Base-by-base conservation (phyloP, 2,329 filamentous ascomycete genomes). In the Nothophoma quercina region DNA sequence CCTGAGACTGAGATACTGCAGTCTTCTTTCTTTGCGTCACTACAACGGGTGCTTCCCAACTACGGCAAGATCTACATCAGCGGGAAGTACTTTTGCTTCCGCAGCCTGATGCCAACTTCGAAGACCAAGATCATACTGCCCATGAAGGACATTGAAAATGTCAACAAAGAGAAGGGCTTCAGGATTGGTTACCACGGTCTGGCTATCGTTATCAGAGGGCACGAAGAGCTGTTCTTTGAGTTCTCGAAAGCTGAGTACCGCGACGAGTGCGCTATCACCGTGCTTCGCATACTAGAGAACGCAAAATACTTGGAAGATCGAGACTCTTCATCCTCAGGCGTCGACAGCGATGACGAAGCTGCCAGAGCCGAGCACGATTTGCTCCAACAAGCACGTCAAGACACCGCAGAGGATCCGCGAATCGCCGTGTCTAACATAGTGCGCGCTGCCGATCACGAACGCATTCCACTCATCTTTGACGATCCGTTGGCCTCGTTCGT, bases 31-130 rank as follows among this genome's bases (percentile, higher is more conserved):
- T 98, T 92, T 74, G 91, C 90, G n/a, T 90, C 90, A 69, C 81
- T 98, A n/a, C 86, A 96, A 63, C 87, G 93, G 2, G 91, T 96
- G 0, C 76, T 98, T 23, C 95, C 95, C 2, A 81, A 98, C 2
- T 98, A 97, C 66, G 95, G 95, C 64, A 99, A 98, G 75, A 90
- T 98, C 26, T 99, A 99, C 75, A 88, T 98, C 61, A 93, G 95
- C 69, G 87, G 92, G 62, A 85, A 85, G 18, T 89, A 88, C 51
- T 90, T 98, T 60, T 99, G 95, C 77, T 99, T 96, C 76, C 89
- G 95, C 50, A 97, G 93, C 70, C 78, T 98, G 44, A 79, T 97
- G 28, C 91, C 91, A 1, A 93, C 92, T 1, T 96, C 91, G 3
- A 86, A 91, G 49, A 97, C 93, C 0, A 98, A 97, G 72, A 75